These are phyloP conservation scores for Populus simonii DNA, from an alignment of 345 rosid genomes.

Conservation along the genomic window DNA sequence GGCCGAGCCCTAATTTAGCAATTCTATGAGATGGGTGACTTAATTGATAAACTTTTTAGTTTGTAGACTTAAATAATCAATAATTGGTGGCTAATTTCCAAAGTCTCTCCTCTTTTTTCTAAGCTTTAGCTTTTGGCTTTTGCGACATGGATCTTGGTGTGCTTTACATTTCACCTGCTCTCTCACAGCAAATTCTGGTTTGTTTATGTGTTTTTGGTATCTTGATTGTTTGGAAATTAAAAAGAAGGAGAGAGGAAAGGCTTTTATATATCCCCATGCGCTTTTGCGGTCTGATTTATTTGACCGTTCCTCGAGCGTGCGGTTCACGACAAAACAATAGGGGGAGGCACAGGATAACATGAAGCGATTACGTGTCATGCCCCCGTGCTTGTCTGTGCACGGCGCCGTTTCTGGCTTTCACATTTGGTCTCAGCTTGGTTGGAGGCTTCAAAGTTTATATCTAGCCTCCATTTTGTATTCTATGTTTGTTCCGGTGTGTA, in stretches of 20 bases:
- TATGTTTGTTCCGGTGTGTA: neutral
- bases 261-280: neutral
- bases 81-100: neutral
- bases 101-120: neutral
- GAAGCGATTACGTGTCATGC: conserved; percentile 14
- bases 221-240: neutral
- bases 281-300: conserved; percentile 41
- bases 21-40: neutral
- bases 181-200: neutral
- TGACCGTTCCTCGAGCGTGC: conserved; percentile 66
- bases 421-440: neutral
- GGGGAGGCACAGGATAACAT: conserved; percentile 21
- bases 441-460: too few species aligned
- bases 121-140: neutral
- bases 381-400: neutral
- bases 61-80: neutral
- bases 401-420: conserved; percentile 36
- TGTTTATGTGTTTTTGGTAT: neutral
- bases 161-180: conserved; percentile 11
- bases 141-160: neutral
- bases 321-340: conserved; percentile 53
- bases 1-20: too few species aligned
- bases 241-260: neutral
- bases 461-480: neutral
- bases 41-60: neutral